Conservation (phyloP, 2,329 filamentous ascomycete genomes). For the Fusarium udum region DNA sequence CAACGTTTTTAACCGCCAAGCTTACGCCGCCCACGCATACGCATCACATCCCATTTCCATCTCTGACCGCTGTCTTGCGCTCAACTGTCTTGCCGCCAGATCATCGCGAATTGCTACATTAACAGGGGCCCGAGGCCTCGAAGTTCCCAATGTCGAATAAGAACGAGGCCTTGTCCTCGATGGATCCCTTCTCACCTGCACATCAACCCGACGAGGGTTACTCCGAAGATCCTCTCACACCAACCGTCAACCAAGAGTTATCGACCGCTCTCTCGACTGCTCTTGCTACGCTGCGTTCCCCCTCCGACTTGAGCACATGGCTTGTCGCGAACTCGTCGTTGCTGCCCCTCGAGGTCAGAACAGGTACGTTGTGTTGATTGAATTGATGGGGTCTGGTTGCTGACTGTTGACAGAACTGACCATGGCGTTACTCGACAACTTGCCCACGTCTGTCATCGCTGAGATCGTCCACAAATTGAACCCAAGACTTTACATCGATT, state of each 20-base stretch:
- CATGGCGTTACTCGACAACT: conserved; percentile 77
- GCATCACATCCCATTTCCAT: not conserved
- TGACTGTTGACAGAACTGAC: conserved; percentile 71
- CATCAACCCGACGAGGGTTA: conserved; percentile 84
- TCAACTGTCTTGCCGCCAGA: not conserved
- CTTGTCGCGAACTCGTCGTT: conserved; percentile 60
- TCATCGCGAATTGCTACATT: conserved; percentile 9
- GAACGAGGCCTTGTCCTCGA: conserved; percentile 43
- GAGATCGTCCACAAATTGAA: conserved; percentile 82
- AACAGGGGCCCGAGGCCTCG: conserved; percentile 37
- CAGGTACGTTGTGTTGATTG: conserved; percentile 51
- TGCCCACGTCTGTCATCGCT: conserved; percentile 82
- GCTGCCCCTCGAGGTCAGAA: conserved; percentile 60
- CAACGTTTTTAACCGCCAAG: conserved; percentile 6
- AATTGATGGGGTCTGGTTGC: not conserved
- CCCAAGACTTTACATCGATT: conserved; percentile 91
- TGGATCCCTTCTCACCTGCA: conserved; percentile 61
- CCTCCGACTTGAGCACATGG: conserved; percentile 60
- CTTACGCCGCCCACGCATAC: not conserved
- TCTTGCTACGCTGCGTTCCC: conserved; percentile 50
- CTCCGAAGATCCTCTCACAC: conserved; percentile 75
- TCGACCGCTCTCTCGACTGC: conserved; percentile 46
- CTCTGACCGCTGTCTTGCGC: conserved; percentile 1
- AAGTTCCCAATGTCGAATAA: conserved; percentile 42
- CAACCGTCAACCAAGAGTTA: conserved; percentile 48